Conservation (phyloP, 2,329 filamentous ascomycete species). For the Fusarium multiceps region DNA sequence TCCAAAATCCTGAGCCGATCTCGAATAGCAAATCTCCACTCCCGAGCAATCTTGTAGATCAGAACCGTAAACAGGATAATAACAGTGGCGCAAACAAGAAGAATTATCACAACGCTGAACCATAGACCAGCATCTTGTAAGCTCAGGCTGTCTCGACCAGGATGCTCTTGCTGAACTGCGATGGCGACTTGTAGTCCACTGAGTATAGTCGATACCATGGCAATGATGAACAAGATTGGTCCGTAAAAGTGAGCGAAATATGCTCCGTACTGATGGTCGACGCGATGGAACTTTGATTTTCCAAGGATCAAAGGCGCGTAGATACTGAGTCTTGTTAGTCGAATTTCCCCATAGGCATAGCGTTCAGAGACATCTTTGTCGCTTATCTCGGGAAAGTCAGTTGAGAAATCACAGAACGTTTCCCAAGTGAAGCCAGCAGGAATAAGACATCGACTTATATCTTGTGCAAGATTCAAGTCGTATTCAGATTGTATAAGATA, state of each 20-base stretch:
- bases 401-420: not conserved
- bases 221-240: not conserved
- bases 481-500: too few species aligned
- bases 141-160: not conserved
- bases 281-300: not conserved
- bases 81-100: not conserved
- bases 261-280: not conserved
- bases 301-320: not conserved
- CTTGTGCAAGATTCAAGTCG: too few species aligned
- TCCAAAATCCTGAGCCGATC: not conserved
- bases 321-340: not conserved
- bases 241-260: not conserved
- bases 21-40: constrained; percentile 1
- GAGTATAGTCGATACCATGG: not conserved
- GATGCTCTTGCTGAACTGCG: not conserved
- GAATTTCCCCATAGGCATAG: not conserved
- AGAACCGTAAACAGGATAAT: not conserved
- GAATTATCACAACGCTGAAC: not conserved
- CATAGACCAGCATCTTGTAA: not conserved
- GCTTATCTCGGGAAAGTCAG: not conserved
- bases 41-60: not conserved
- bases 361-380: not conserved
- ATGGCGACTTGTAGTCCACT: not conserved
- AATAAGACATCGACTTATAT: too few species aligned
- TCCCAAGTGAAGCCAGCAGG: not conserved